Evolutionary conservation across 345 rosid genomes (phyloP).

Genomic region (Salix koriyanagi): DNA sequence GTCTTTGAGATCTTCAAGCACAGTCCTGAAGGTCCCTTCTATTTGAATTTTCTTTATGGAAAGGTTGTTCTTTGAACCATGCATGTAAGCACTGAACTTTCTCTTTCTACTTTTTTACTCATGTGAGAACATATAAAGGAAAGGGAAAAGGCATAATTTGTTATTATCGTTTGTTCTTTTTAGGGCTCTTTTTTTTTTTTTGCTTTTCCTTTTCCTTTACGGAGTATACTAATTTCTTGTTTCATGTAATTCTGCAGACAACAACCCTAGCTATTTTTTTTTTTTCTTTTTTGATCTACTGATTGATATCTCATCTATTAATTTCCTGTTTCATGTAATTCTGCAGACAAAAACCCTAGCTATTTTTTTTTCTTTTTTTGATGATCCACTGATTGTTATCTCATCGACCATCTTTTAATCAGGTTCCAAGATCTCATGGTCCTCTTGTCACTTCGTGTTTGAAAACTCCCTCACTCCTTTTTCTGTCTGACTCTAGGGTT

Average conservation of each 20-base stretch:
- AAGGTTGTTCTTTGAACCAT: conserved; percentile 21
- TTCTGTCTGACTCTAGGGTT: conserved; percentile 15
- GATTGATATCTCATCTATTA: background rate
- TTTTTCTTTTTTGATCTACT: background rate
- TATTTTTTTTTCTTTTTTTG: background rate
- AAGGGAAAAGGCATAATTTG: conserved; percentile 19
- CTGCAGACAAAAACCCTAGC: background rate
- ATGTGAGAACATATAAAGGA: conserved; percentile 8
- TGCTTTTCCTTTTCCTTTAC: background rate
- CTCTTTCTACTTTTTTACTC: conserved; percentile 11
- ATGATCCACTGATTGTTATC: background rate
- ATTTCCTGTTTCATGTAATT: background rate
- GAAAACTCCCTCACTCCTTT: background rate
- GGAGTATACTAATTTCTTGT: background rate
- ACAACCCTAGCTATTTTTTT: background rate
- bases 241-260: background rate
- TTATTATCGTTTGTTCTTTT: conserved; percentile 19
- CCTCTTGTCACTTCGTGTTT: background rate
- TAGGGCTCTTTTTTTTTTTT: background rate
- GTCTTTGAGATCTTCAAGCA: conserved; percentile 19
- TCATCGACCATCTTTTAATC: background rate
- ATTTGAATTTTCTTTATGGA: conserved; percentile 12
- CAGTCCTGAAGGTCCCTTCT: conserved; percentile 15
- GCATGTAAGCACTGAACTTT: conserved; percentile 13
- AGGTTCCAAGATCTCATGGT: background rate